Base-by-base conservation (phyloP, 1,139 yeast species). In the Yamadazyma friedrichii region DNA sequence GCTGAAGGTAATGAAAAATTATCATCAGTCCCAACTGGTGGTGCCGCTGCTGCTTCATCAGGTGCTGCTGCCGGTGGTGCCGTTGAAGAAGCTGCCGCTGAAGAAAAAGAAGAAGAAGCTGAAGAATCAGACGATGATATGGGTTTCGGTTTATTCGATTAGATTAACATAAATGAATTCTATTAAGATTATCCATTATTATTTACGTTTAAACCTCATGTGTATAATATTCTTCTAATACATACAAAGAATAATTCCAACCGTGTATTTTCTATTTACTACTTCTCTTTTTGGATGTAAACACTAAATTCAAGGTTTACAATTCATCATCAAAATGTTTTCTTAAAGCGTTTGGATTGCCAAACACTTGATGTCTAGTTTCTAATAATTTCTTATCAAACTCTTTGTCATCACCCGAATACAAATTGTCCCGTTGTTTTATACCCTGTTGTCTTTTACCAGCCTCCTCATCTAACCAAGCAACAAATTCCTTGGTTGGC, bases 11-110 rank as follows among this genome's bases (percentile, higher is more conserved):
- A 87, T 72, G 76, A 82, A 74, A 93, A 93, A 82, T 86, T 93
- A 68, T 91, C 98, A 59, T 80, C 97, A 55, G 96, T 91, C 57
- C 98, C 98, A 76, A 67, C 96, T 68, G 98, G 96, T 74, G 97
- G 93, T 77, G 91, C 96, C 65, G 91, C 91, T 67, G 80, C 88
- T 59, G 78, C 87, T 63, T 77, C 79, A 60, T 78, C 77, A 64
- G 82, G 76, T 61, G 81, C 79, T 65, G 83, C 84, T 61, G 81
- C 84, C 59, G 88, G 73, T 61, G 84, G 77, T 53, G 88, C 76
- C 53, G 86, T 71, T 47, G 95, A 77, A 54, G 95, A 73, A 53
- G 93, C 71, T 61, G 86, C 64, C 53, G 84, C 66, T 55, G 83
- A 70, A 58, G 85, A 71, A 59, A 76, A 68, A 52, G 76, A 70